A percentile compares a stretch with the other conserved stretches of the same genome.
phyloP scores from a whole-genome alignment of 202 grass and related monocot genomes.

The Elaeis oleifera region DNA sequence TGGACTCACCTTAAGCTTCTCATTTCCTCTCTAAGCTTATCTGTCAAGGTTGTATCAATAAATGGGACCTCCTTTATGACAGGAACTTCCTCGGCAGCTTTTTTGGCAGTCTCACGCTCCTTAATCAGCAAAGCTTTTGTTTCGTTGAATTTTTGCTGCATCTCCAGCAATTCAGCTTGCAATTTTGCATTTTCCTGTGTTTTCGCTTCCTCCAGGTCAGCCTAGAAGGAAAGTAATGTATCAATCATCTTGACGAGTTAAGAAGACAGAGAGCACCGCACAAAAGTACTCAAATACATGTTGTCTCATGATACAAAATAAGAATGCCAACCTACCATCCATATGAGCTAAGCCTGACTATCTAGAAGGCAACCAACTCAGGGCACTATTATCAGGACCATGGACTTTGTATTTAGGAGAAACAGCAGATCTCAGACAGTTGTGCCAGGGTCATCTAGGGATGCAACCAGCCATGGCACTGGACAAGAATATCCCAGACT shows the following conservation, averaged over 20 bases:
- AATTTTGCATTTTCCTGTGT: conserved; percentile 83
- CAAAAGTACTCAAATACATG: too few relatives aligned
- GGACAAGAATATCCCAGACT: too few relatives aligned
- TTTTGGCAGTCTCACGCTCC: conserved; percentile 60
- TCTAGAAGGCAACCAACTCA: too few relatives aligned
- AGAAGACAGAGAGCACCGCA: neutral
- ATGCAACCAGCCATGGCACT: too few relatives aligned
- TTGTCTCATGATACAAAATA: too few relatives aligned
- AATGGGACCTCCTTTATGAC: conserved; percentile 89
- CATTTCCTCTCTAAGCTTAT: conserved; percentile 97
- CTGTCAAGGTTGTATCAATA: conserved; percentile 66
- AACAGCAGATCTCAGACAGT: too few relatives aligned
- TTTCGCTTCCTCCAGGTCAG: conserved; percentile 86
- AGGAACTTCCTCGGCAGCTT: conserved; percentile 47
- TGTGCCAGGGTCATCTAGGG: too few relatives aligned
- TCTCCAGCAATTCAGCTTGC: conserved; percentile 72
- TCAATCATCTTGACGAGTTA: neutral
- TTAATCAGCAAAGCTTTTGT: conserved; percentile 67
- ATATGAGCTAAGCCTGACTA: too few relatives aligned
- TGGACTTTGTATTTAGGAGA: too few relatives aligned
- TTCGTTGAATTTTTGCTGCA: conserved; percentile 82
- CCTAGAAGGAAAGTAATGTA: conserved; percentile 27
- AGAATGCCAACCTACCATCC: too few relatives aligned
- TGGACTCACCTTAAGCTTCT: conserved; percentile 77
- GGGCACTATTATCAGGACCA: too few relatives aligned